Conservation (phyloP, 176 grass and related monocot species). For the Oryza glaberrima region DNA sequence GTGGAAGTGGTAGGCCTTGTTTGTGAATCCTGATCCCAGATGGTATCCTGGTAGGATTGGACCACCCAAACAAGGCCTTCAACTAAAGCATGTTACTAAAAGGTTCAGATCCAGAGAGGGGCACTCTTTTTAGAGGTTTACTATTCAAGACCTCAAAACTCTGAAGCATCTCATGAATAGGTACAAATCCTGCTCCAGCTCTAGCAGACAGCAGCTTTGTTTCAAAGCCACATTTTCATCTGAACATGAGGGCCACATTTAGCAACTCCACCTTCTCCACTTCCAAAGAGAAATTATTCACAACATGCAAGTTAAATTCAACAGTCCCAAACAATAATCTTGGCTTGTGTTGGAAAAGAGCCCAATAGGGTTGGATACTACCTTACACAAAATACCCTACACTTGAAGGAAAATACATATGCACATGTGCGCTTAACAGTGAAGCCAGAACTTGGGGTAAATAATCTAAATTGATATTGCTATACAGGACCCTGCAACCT, state of each 20-base stretch:
- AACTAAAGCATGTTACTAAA: not conserved
- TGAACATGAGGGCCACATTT: not conserved
- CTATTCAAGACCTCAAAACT: not conserved
- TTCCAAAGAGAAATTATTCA: not conserved
- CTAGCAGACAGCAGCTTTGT: not conserved
- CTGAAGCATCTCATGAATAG: not conserved
- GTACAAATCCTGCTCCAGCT: not conserved
- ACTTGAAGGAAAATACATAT: not conserved
- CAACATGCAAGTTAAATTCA: no score
- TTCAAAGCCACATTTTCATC: not conserved
- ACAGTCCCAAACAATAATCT: no score
- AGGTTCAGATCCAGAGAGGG: not conserved
- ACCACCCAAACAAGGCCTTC: not conserved
- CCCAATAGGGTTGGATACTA: not conserved
- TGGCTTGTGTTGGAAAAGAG: not conserved
- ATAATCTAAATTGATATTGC: not conserved
- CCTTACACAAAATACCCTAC: not conserved
- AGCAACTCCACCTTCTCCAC: not conserved
- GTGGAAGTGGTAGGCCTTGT: not conserved
- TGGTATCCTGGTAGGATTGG: not conserved
- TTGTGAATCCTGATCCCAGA: not conserved
- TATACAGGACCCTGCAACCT: not conserved
- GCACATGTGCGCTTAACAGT: not conserved
- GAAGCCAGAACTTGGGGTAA: not conserved
- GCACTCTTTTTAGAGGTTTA: not conserved